Evolutionary conservation across 2,329 filamentous ascomycete species (phyloP), one percentile per base, ranked within the genome.

Genomic region (Aspergillus ustus): DNA sequence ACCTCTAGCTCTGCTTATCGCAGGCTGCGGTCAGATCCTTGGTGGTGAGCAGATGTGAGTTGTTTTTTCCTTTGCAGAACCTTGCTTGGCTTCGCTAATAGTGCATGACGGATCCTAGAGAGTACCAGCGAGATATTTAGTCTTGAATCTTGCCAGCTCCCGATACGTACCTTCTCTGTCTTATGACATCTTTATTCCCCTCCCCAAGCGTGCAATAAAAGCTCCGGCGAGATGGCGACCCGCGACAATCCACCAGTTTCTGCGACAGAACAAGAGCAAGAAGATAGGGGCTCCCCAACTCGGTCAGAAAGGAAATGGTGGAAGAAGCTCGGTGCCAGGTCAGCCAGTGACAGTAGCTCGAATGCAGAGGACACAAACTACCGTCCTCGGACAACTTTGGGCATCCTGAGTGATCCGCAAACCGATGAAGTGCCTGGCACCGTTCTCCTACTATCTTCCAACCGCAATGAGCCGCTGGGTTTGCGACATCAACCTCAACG

Each of bases 351-450:
- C 9, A 9, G 58, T 3, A 59, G 63, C 11, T 49, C 54, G 9
- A 61, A 62, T 8, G 19, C n/a, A n/a, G 68, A 70, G 45, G 48
- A 68, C 7, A 59, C 57, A 15, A 67, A 59, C 22, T 76, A 77
- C 63, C 73, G 75, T 34, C 55, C 73, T 29, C 85, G 78, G 71
- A 86, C 84, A 78, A 86, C 81, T 17, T 72, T 96, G 80, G 93
- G 93, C n/a, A 91, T 97, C 28, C 76, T 97, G 65, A 93, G 92
- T 71, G 92, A 95, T 69, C 86, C 81, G 52, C 76, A 89, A 60
- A 97, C 93, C 0, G 90, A 95, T 65, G 91, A 96, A 78, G 93
- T 97, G 13, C 93, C 93, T 67, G 92, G 91, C 56, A 88, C 87
- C 15, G 81, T 89, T 45, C 80, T 89, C 49, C 80, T 89, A 7